Evolutionary conservation across 1,139 yeast species (phyloP), one percentile per base, ranked within the genome.

Genomic region (Kurtzmaniella quercitrusa): DNA sequence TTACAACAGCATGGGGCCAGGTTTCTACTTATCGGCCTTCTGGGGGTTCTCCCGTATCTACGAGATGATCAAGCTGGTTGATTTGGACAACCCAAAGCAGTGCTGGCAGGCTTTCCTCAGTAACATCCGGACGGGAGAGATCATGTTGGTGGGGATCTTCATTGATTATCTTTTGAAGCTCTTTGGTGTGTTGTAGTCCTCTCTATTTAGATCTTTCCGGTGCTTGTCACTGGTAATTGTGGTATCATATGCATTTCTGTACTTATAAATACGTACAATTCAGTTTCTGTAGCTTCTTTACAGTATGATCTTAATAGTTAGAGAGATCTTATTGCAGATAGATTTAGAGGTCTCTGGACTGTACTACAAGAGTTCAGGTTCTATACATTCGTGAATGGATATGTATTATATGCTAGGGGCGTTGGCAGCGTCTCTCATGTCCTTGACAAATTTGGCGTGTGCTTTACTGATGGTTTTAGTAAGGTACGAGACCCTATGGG

Each of bases 1-100:
- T n/a, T 68, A 85, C 63, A 83, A 85, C 44, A 83, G 90, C 8
- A 79, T 88, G 81, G 96, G 97, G 0, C 95, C 96, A 0, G 90
- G 93, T 1, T 93, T 86, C 62, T 70, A 76, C 50, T 64, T 81
- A 10, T 85, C 87, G 7, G 79, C 85, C 18, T 77, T 79, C 2
- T 68, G 77, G 53, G 93, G 91, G 23, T 81, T 87, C 41, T 79
- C 76, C 49, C 76, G 96, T 52, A 63, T 91, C 33, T 75, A 78
- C 54, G 65, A 65, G 40, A 85, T 84, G 84, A 82, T 90, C 50
- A 68, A 66, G 44, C 73, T 68, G 16, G 97, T 91, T 8, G 78
- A 93, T 58, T 73, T 91, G 46, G 87, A 93, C 60, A 70, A 81
- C 53, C 96, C 96, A 18, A 72, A 66, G 33, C 77, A 82, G 57